Base-by-base conservation (phyloP, 257 asterid genomes). In the Verbascum thapsus region DNA sequence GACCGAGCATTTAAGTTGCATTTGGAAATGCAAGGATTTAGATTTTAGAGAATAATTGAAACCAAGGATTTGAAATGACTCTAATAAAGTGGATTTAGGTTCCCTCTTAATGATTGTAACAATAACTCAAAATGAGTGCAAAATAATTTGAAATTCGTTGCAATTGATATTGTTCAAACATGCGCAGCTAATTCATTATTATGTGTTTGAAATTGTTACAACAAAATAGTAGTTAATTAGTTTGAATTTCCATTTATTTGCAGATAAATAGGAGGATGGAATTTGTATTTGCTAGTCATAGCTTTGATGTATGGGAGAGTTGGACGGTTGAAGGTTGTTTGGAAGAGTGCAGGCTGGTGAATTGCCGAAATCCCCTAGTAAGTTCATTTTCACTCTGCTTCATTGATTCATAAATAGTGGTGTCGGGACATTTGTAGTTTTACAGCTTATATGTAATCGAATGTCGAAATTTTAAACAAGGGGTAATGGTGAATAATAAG, bases 181-280 rank as follows among this genome's bases (percentile, higher is more conserved):
- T 1, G 32, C 32, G 2, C 32, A 26, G 5, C 5, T 2, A 5
- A 1, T 26, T 26, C 32, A 5, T 26, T 26, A 26, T 26, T 26
- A 26, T 26, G 3, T 5, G 3, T 26, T 26, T 5, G 3, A 26
- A 26, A 26, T 26, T 26, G 3, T 26, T 26, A 2, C 3, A 26
- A 26, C 32, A 5, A 2, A 26, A 26, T 5, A 26, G 32, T 44
- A 20, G 13, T 30, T 17, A 41, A 10, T 30, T 20, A 37, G 7
- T 1, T 11, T 8, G 13, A 47, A 13, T n/a, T 30, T 66, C 10
- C 59, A 30, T 42, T n/a, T 59, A 41, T 37, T 44, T 64, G 48
- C 95, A 94, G 99, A 90, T 90, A 72, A 94, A 94, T 80, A 86
- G 99, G 78, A 88, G 97, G 83, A 94, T 85, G 97, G 99, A 94